Conservation (phyloP, 139 green algal species). For the Chlorella ohadii region DNA sequence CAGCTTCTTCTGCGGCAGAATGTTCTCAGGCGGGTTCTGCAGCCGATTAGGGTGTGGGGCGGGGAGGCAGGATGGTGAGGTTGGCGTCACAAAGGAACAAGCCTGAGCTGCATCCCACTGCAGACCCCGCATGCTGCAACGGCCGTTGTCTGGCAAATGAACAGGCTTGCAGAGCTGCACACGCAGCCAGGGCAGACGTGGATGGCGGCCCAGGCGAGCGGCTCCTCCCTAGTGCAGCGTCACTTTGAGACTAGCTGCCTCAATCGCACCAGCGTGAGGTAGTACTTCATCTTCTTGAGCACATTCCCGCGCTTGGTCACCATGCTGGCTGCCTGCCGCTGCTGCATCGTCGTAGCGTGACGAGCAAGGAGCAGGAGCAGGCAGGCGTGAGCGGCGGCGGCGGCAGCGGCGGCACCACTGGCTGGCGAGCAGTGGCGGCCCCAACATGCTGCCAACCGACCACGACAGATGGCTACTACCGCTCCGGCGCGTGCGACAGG, state of each 20-base stretch:
- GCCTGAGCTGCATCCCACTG: background rate
- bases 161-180: too few species aligned
- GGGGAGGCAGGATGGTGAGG: too few species aligned
- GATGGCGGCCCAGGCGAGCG: too few species aligned
- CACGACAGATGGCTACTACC: too few species aligned
- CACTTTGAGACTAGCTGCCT: too few species aligned
- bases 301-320: background rate
- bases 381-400: background rate
- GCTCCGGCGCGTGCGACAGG: too few species aligned
- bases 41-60: background rate
- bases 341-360: background rate
- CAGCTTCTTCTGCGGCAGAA: constrained; percentile 17
- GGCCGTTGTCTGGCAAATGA: too few species aligned
- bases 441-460: background rate
- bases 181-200: too few species aligned
- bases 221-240: too few species aligned
- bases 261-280: constrained; percentile 3
- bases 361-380: too few species aligned
- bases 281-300: constrained; percentile 25
- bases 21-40: constrained; percentile 19
- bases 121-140: too few species aligned
- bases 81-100: background rate
- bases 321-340: background rate
- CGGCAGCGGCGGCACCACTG: background rate
- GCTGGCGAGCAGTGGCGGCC: background rate